A percentile compares a stretch with the other conserved stretches of the same genome.
phyloP scores from a whole-genome alignment of 257 asterid species.

The Misopates orontium region DNA sequence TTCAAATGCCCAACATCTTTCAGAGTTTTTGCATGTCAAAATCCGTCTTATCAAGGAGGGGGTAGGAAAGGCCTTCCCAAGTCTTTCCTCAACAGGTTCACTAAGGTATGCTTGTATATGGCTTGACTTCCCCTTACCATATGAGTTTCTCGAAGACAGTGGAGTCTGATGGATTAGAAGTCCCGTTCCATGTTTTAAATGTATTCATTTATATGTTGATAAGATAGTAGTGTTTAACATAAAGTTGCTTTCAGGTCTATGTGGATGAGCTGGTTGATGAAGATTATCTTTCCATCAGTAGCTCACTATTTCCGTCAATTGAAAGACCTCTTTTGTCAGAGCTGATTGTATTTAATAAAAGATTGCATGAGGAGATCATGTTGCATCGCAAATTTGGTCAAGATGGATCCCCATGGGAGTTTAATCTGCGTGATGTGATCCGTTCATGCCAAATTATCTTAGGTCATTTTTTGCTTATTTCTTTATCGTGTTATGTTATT shows the following conservation, averaged over 20 bases:
- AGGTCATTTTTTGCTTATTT: slow-evolving; percentile 42
- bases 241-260: slow-evolving; percentile 63
- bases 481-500: slow-evolving; percentile 20
- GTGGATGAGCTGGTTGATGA: slow-evolving; percentile 85
- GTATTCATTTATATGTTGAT: slow-evolving; percentile 6
- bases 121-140: slow-evolving; percentile 15
- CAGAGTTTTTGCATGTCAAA: slow-evolving; percentile 95
- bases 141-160: slow-evolving; percentile 8
- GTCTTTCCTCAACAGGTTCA: slow-evolving; percentile 94
- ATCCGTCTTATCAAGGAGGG: slow-evolving; percentile 94
- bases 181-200: slow-evolving; percentile 9
- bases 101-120: slow-evolving; percentile 58
- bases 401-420: slow-evolving; percentile 99
- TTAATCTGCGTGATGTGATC: slow-evolving; percentile 88
- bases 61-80: slow-evolving; percentile 97
- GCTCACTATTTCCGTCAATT: slow-evolving; percentile 68
- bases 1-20: slow-evolving; percentile 87
- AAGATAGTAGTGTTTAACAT: not conserved
- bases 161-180: slow-evolving; percentile 12
- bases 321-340: slow-evolving; percentile 51
- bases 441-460: slow-evolving; percentile 91
- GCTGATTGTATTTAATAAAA: slow-evolving; percentile 69
- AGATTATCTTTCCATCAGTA: slow-evolving; percentile 80
- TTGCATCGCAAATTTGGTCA: slow-evolving; percentile 69
- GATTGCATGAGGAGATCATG: slow-evolving; percentile 80